phyloP scores from a whole-genome alignment of 2,329 filamentous ascomycete species.

The Didymella pinodella region DNA sequence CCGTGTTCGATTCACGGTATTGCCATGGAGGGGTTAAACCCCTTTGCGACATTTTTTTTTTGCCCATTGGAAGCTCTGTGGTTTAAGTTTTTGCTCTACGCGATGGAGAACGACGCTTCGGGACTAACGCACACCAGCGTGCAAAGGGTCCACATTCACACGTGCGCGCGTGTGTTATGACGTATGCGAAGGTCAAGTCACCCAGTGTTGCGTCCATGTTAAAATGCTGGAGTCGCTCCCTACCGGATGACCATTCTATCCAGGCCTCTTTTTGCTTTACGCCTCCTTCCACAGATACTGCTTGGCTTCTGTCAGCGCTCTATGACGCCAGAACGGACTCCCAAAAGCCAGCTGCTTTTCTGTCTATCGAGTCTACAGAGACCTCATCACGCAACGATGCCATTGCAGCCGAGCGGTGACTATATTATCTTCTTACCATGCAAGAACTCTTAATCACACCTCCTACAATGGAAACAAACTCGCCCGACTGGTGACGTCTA shows the following conservation, averaged over 20 bases:
- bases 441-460: not conserved
- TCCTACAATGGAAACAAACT: not conserved
- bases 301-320: not conserved
- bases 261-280: not conserved
- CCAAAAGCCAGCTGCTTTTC: not conserved
- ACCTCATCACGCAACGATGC: not conserved
- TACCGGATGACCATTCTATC: not conserved
- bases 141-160: not conserved
- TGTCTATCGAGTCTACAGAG: not conserved
- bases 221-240: not conserved
- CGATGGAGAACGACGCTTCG: not conserved
- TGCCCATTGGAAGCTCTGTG: not conserved
- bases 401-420: not conserved
- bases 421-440: not conserved
- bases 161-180: not conserved
- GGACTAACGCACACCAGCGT: not conserved
- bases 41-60: conserved; percentile 19
- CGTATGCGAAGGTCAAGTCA: not conserved
- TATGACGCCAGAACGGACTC: not conserved
- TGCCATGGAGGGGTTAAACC: conserved; percentile 17
- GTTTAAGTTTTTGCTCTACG: not conserved
- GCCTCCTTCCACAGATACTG: not conserved
- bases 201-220: not conserved
- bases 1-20: conserved; percentile 48
- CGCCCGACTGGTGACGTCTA: no score